phyloP scores from a whole-genome alignment of 768 basidiomycete genomes.

The Tremella fuciformis region DNA sequence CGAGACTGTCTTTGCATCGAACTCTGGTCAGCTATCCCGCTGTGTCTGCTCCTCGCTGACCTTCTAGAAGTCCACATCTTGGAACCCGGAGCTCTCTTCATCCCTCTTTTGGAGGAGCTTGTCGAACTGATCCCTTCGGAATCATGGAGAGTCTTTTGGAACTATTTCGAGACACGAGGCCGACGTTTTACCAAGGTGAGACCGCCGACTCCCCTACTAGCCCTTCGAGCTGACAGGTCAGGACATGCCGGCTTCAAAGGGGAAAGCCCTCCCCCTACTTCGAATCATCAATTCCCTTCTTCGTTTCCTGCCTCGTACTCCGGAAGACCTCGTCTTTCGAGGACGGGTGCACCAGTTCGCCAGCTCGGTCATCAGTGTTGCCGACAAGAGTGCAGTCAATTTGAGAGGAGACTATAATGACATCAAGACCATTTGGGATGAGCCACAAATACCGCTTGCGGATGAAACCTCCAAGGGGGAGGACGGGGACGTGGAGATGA shows the following conservation, averaged over 20 bases:
- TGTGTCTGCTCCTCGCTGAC: background rate
- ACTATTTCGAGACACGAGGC: slow-evolving; percentile 40
- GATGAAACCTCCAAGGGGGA: slow-evolving; percentile 4
- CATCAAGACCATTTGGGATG: slow-evolving; percentile 43
- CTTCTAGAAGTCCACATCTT: slow-evolving; percentile 21
- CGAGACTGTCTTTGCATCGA: slow-evolving; percentile 27
- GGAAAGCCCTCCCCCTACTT: slow-evolving; percentile 43
- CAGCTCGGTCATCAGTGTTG: slow-evolving; percentile 44
- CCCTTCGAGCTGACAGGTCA: slow-evolving; percentile 15
- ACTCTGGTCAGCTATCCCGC: slow-evolving; percentile 22
- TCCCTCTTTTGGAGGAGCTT: slow-evolving; percentile 44
- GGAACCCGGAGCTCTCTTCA: slow-evolving; percentile 46
- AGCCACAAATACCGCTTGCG: slow-evolving; percentile 1
- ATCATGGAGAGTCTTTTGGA: slow-evolving; percentile 40
- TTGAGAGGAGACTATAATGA: slow-evolving; percentile 45
- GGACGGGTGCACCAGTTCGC: slow-evolving; percentile 46
- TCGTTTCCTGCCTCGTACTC: slow-evolving; percentile 43
- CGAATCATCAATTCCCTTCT: slow-evolving; percentile 44
- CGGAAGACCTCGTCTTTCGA: slow-evolving; percentile 43
- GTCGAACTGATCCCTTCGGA: slow-evolving; percentile 45
- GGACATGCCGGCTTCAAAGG: slow-evolving; percentile 48
- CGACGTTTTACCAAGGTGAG: slow-evolving; percentile 44
- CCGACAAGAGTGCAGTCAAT: slow-evolving; percentile 50
- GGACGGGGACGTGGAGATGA: slow-evolving; percentile 24
- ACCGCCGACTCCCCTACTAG: too few species aligned